A percentile compares a stretch with the other conserved stretches of the same genome.
phyloP scores from a whole-genome alignment of 257 asterid genomes.

The Handroanthus guayacan region DNA sequence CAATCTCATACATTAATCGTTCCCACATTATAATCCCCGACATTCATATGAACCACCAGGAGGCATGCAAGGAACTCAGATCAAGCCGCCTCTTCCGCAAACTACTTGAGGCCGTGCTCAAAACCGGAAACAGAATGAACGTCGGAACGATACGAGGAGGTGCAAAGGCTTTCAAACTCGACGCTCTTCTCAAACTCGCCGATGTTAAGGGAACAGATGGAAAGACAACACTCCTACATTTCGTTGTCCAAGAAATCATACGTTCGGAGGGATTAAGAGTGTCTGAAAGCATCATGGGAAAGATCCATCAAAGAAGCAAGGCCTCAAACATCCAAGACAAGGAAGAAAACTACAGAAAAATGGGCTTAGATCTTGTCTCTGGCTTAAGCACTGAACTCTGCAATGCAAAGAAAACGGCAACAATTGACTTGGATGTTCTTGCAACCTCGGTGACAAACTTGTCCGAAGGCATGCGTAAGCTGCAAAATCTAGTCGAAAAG shows the following conservation, averaged over 20 bases:
- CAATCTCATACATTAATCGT: no score
- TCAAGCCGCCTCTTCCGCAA: slow-evolving; percentile 93
- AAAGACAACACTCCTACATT: slow-evolving; percentile 89
- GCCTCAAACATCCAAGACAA: slow-evolving; percentile 50
- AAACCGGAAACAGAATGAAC: slow-evolving; percentile 96
- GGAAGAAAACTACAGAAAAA: slow-evolving; percentile 74
- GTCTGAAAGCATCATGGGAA: slow-evolving; percentile 95
- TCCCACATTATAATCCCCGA: no score
- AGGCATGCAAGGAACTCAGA: slow-evolving; percentile 91
- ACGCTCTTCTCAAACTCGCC: slow-evolving; percentile 88
- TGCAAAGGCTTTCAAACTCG: slow-evolving; percentile 93
- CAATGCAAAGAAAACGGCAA: slow-evolving; percentile 94
- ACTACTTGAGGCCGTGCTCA: slow-evolving; percentile 89
- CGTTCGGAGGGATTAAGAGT: slow-evolving; percentile 89
- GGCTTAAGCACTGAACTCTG: slow-evolving; percentile 79
- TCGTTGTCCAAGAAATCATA: slow-evolving; percentile 87
- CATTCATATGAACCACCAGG: slow-evolving; percentile 44
- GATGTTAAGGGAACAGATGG: slow-evolving; percentile 96
- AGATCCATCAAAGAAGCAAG: slow-evolving; percentile 61
- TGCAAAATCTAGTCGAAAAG: slow-evolving; percentile 47
- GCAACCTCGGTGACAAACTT: slow-evolving; percentile 77
- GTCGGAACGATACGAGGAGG: slow-evolving; percentile 94
- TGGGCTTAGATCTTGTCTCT: slow-evolving; percentile 92
- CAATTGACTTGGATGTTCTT: slow-evolving; percentile 80
- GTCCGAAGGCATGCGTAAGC: slow-evolving; percentile 52